Evolutionary conservation across 192 early-diverging fungal genomes (phyloP).

Genomic region (Tieghemiomyces parasiticus): DNA sequence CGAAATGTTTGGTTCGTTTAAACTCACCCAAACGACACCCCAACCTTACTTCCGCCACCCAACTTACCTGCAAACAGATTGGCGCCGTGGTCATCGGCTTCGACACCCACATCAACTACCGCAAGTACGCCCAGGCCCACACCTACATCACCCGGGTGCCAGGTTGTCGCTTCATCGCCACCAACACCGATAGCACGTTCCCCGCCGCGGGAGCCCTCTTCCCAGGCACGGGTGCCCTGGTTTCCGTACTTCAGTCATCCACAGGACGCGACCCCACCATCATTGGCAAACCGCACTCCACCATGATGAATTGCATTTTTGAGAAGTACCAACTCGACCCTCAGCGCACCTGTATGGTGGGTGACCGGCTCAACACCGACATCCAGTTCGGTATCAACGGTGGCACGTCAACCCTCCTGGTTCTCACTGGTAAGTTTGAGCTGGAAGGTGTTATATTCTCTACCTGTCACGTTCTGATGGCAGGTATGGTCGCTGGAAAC

Average conservation of each 20-base stretch:
- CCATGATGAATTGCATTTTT: slow-evolving; percentile 88
- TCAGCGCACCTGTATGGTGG: slow-evolving; percentile 83
- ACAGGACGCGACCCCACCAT: slow-evolving; percentile 65
- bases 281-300: slow-evolving; percentile 85
- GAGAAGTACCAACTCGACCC: slow-evolving; percentile 68
- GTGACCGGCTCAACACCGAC: slow-evolving; percentile 92
- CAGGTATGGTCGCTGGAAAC: too few relatives aligned
- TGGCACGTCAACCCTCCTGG: slow-evolving; percentile 73
- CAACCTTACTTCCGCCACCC: too few relatives aligned
- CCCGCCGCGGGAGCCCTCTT: slow-evolving; percentile 59
- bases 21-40: too few relatives aligned
- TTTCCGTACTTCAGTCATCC: slow-evolving; percentile 55
- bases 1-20: too few relatives aligned
- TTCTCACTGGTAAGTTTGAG: slow-evolving; percentile 77
- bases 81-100: slow-evolving; percentile 91
- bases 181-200: slow-evolving; percentile 85
- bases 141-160: slow-evolving; percentile 59
- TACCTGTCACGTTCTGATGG: too few relatives aligned
- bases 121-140: slow-evolving; percentile 84
- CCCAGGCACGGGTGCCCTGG: slow-evolving; percentile 76
- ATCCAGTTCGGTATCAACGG: slow-evolving; percentile 84
- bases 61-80: slow-evolving; percentile 31
- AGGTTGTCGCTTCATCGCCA: slow-evolving; percentile 72
- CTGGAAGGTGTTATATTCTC: too few relatives aligned
- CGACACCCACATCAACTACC: slow-evolving; percentile 84